Percentiles rank a stretch among this genome's conserved stretches.
Conservation (phyloP, 768 basidiomycete genomes). For the Lanmaoa rubissima region DNA sequence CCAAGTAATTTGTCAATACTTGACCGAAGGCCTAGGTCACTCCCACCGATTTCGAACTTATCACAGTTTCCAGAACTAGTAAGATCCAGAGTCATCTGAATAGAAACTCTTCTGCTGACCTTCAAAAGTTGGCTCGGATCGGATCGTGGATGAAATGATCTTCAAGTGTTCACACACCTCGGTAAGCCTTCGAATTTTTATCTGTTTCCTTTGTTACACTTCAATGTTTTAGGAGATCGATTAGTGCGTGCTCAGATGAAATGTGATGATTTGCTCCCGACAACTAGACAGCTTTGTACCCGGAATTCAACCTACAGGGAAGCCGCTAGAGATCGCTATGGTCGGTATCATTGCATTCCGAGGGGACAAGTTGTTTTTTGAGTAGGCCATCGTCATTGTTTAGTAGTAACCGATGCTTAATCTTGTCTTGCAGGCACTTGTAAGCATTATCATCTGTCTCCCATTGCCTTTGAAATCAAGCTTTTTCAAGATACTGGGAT, state of each 20-base stretch:
- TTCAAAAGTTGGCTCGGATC: slow-evolving; percentile 38
- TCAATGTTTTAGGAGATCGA: slow-evolving; percentile 37
- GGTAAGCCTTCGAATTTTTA: slow-evolving; percentile 16
- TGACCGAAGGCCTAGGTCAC: slow-evolving; percentile 32
- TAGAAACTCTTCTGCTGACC: background rate
- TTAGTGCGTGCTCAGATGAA: slow-evolving; percentile 28
- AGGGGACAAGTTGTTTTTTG: slow-evolving; percentile 50
- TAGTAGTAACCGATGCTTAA: background rate
- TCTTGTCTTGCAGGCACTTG: slow-evolving; percentile 13
- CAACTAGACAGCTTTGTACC: slow-evolving; percentile 27
- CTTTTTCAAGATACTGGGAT: slow-evolving; percentile 42
- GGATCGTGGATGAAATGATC: slow-evolving; percentile 49
- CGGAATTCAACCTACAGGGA: slow-evolving; percentile 38
- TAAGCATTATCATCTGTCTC: slow-evolving; percentile 1
- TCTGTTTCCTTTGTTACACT: background rate
- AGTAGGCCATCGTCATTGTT: slow-evolving; percentile 28
- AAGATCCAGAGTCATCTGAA: slow-evolving; percentile 4
- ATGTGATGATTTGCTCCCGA: slow-evolving; percentile 4
- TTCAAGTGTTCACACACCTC: slow-evolving; percentile 42
- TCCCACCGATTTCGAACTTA: slow-evolving; percentile 39
- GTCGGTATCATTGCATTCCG: slow-evolving; percentile 46
- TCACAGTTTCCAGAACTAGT: slow-evolving; percentile 43
- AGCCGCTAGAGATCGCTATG: slow-evolving; percentile 39
- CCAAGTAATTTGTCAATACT: background rate
- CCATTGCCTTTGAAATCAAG: background rate